A percentile compares a stretch with the other conserved stretches of the same genome.
Evolutionary conservation across 805 yeast genomes (phyloP).

Genomic region (Zygosaccharomyces bailii): DNA sequence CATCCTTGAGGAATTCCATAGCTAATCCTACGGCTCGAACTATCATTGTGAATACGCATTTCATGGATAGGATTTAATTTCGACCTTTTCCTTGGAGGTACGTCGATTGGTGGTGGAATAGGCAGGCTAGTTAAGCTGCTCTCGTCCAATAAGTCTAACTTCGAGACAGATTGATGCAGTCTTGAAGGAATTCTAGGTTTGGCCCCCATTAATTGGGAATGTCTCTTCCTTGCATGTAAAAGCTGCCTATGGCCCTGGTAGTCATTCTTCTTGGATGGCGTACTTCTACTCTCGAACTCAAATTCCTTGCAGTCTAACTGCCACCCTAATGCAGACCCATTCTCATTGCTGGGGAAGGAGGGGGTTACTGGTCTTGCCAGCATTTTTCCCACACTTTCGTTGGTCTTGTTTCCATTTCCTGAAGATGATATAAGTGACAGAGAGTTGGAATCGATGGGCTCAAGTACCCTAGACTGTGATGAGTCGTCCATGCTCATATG

Average conservation of each 20-base stretch:
- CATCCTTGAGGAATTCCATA: slow-evolving; percentile 11
- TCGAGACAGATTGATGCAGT: slow-evolving; percentile 27
- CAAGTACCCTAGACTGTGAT: slow-evolving; percentile 23
- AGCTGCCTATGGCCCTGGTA: slow-evolving; percentile 11
- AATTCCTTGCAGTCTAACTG: slow-evolving; percentile 29
- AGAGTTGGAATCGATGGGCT: slow-evolving; percentile 30
- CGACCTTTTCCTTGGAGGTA: slow-evolving; percentile 10
- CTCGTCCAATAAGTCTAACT: slow-evolving; percentile 32
- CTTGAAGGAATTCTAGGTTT: slow-evolving; percentile 29
- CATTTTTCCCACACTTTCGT: slow-evolving; percentile 12
- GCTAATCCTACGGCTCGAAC: slow-evolving; percentile 18
- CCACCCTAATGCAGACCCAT: slow-evolving; percentile 25
- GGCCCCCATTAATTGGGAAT: slow-evolving; percentile 30
- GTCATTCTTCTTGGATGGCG: slow-evolving; percentile 28
- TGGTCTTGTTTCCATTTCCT: slow-evolving; percentile 12
- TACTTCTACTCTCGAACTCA: slow-evolving; percentile 31
- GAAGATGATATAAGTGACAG: slow-evolving; percentile 26
- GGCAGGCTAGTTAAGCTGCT: slow-evolving; percentile 31
- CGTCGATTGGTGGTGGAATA: slow-evolving; percentile 28
- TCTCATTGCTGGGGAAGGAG: slow-evolving; percentile 9
- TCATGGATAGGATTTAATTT: slow-evolving; percentile 19
- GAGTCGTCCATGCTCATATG: slow-evolving; percentile 11
- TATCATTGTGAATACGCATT: slow-evolving; percentile 20
- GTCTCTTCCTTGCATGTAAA: slow-evolving; percentile 22
- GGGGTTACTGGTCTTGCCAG: slow-evolving; percentile 17